Conservation (phyloP, 2,329 filamentous ascomycete genomes). For the Ilyonectria destructans region DNA sequence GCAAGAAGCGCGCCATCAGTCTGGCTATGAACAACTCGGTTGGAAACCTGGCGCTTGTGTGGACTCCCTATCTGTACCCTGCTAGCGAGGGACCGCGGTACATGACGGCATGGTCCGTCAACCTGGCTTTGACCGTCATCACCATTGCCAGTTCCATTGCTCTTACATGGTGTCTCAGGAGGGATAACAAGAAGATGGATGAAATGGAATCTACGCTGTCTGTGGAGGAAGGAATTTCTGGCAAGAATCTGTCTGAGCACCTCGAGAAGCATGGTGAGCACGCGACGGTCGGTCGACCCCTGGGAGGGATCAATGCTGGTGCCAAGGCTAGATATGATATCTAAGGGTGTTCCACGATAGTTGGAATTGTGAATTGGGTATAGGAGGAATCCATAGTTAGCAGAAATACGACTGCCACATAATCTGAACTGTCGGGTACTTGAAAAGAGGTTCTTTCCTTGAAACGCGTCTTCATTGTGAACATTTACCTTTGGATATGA, state of each 20-base stretch:
- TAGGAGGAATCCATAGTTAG: background rate
- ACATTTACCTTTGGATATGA: background rate
- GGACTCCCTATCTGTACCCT: conserved; percentile 41
- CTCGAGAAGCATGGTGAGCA: conserved; percentile 37
- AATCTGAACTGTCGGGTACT: background rate
- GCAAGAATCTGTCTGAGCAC: conserved; percentile 33
- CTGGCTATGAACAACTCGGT: conserved; percentile 41
- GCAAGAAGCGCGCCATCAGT: conserved; percentile 33
- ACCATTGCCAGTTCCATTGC: conserved; percentile 43
- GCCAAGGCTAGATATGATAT: conserved; percentile 32
- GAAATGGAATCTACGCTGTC: conserved; percentile 26
- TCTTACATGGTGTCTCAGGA: conserved; percentile 38
- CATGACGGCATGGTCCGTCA: conserved; percentile 33
- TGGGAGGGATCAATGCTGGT: conserved; percentile 28
- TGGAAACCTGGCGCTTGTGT: conserved; percentile 40
- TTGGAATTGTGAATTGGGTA: background rate
- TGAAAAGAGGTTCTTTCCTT: background rate
- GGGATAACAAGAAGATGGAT: conserved; percentile 37
- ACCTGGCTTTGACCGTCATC: conserved; percentile 40
- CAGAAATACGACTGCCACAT: background rate
- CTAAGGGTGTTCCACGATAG: background rate
- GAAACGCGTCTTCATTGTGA: background rate
- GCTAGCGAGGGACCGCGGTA: conserved; percentile 32
- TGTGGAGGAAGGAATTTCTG: conserved; percentile 29
- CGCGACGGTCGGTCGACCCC: conserved; percentile 17